Evolutionary conservation across 805 yeast genomes (phyloP), one percentile per base, ranked within the genome.

Genomic region (Brettanomyces anomalus): DNA sequence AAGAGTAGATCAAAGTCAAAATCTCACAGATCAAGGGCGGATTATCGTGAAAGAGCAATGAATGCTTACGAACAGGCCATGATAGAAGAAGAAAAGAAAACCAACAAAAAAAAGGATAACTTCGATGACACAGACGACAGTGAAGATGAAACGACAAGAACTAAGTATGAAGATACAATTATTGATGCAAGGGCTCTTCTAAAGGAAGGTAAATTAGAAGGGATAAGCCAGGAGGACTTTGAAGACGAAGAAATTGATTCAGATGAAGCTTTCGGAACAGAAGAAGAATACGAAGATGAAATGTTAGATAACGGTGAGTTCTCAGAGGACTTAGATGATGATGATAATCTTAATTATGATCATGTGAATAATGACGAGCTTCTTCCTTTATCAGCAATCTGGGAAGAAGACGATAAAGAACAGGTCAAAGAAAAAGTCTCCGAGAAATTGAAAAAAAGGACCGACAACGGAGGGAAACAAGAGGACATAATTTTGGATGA

Each of bases 251-350:
- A 63, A 39, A 54, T 63, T 3, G 66, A 63, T 45, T 85, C 95
- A 1, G 96, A 88, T 59, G 96, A 84, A 52, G 96, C 95, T 0
- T 63, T 85, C 46, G 95, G 93, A 0, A 81, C 93, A 0, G 94
- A 75, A 45, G 89, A 83, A 50, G 85, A 79, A 43, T 73, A 70
- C 42, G 74, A 70, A 8, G 72, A 66, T 7, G 78, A 70, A 15
- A 80, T 74, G n/a, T 76, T 68, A 4, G 90, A 76, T 11, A 83
- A 85, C 55, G 74, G 74, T 20, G 80, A 89, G 55, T 70, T 84
- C 36, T 95, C 86, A 53, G 96, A 86, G 56, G 67, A 62, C 26
- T 20, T 36, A 15, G 39, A 36, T 36, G 74, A 70, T 11, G 72
- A 66, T 6, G 78, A 70, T 14, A 80, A 74, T 15, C 76, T 68